Evolutionary conservation across 225 moss, liverwort and hornwort species (phyloP).

Genomic region (Polytrichum commune): DNA sequence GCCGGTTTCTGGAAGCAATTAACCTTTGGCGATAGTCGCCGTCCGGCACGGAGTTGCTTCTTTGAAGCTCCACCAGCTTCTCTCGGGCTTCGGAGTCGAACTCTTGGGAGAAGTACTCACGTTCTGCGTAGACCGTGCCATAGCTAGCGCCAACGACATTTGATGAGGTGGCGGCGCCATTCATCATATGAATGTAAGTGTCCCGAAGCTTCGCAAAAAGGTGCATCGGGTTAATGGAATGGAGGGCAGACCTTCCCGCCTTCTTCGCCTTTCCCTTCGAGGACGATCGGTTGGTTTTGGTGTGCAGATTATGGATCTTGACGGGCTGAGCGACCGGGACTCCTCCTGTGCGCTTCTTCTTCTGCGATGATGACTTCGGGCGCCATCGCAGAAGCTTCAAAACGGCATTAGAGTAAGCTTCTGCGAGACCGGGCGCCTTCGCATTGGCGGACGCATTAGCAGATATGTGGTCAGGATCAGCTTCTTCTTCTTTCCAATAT

Average conservation of each 20-base stretch:
- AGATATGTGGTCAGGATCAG: neutral
- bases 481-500: neutral
- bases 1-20: constrained; percentile 13
- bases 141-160: constrained; percentile 13
- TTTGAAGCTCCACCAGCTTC: constrained; percentile 32
- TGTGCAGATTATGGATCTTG: constrained; percentile 33
- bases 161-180: constrained; percentile 33
- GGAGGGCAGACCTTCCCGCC: constrained; percentile 4
- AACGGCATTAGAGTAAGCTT: constrained; percentile 16
- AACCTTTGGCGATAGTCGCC: constrained; percentile 22
- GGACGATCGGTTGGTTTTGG: constrained; percentile 13
- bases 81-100: constrained; percentile 27
- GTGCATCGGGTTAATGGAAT: constrained; percentile 29
- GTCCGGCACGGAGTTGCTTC: constrained; percentile 22
- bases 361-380: constrained; percentile 9
- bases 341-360: constrained; percentile 10
- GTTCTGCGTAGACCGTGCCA: constrained; percentile 17
- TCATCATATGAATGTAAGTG: constrained; percentile 43
- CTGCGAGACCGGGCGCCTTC: constrained; percentile 1
- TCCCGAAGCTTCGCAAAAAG: constrained; percentile 40
- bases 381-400: constrained; percentile 29
- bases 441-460: neutral
- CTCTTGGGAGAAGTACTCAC: constrained; percentile 36
- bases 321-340: constrained; percentile 27
- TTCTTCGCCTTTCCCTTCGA: constrained; percentile 1